phyloP scores from a whole-genome alignment of 2,329 filamentous ascomycete genomes.

The Sporothrix globosa region DNA sequence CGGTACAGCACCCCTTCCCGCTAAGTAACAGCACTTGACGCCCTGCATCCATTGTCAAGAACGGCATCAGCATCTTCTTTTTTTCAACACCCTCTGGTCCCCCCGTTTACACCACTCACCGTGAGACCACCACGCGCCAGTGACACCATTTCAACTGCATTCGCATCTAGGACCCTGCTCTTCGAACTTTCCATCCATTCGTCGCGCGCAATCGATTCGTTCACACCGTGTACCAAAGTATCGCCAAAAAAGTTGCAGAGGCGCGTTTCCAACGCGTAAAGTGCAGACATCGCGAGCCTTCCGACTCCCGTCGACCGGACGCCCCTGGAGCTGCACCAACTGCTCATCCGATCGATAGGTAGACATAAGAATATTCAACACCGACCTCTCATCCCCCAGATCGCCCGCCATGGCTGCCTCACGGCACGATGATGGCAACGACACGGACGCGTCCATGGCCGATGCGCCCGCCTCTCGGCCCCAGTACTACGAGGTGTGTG shows the following conservation, averaged over 20 bases:
- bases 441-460: slow-evolving; percentile 66
- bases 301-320: neutral
- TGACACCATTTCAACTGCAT: neutral
- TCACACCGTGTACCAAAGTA: slow-evolving; percentile 10
- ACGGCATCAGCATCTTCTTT: slow-evolving; percentile 21
- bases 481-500: slow-evolving; percentile 51
- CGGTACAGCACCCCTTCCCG: slow-evolving; percentile 19
- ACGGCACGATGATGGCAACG: slow-evolving; percentile 51
- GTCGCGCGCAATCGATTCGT: slow-evolving; percentile 24
- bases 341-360: neutral
- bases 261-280: slow-evolving; percentile 36
- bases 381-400: neutral
- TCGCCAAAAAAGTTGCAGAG: slow-evolving; percentile 17
- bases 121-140: slow-evolving; percentile 21
- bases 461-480: slow-evolving; percentile 57
- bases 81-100: slow-evolving; percentile 9
- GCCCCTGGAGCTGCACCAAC: neutral
- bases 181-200: neutral
- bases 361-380: neutral
- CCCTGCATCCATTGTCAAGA: slow-evolving; percentile 22
- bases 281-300: slow-evolving; percentile 26
- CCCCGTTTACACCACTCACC: slow-evolving; percentile 19
- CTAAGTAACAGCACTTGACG: slow-evolving; percentile 15
- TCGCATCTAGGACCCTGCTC: neutral
- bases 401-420: slow-evolving; percentile 31